A percentile compares a stretch with the other conserved stretches of the same genome.
phyloP scores from a whole-genome alignment of 139 green algal genomes.

The Pseudopediastrum boryanum region DNA sequence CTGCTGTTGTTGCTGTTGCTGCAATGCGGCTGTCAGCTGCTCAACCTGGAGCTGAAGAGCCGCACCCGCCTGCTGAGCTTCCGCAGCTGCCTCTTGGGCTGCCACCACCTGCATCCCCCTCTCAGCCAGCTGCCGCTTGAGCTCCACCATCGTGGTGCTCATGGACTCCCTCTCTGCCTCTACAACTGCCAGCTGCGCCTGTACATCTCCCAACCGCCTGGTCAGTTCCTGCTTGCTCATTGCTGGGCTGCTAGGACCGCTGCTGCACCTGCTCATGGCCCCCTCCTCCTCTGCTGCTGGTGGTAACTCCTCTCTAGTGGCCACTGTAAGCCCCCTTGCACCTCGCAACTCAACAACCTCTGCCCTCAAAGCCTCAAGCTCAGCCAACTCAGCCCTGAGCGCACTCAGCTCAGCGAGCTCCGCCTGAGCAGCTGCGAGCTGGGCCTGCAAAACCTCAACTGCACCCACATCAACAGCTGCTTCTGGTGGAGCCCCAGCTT shows the following conservation, averaged over 20 bases:
- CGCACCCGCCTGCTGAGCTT: not conserved
- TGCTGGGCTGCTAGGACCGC: not conserved
- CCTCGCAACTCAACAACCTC: not conserved
- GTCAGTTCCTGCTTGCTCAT: too few species aligned
- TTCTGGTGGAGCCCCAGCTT: not conserved
- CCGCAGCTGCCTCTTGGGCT: constrained; percentile 13
- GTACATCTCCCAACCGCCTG: not conserved
- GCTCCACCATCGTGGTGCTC: not conserved
- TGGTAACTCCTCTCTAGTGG: not conserved
- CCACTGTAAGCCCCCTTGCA: not conserved
- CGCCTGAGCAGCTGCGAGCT: too few species aligned
- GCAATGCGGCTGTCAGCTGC: too few species aligned
- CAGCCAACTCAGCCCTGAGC: too few species aligned
- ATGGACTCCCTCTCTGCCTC: not conserved
- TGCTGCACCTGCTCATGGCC: not conserved
- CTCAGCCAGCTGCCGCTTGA: constrained; percentile 14
- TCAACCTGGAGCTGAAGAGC: not conserved
- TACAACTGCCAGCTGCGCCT: not conserved
- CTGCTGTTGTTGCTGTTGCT: too few species aligned
- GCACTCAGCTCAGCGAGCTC: too few species aligned
- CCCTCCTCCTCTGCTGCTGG: not conserved
- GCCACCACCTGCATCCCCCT: constrained; percentile 8
- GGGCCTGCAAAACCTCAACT: not conserved
- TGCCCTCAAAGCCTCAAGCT: not conserved
- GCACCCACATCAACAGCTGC: not conserved